These are phyloP conservation scores for Cladosporium sp. DNA, from an alignment of 2,329 filamentous ascomycete genomes.

Conservation along the genomic window DNA sequence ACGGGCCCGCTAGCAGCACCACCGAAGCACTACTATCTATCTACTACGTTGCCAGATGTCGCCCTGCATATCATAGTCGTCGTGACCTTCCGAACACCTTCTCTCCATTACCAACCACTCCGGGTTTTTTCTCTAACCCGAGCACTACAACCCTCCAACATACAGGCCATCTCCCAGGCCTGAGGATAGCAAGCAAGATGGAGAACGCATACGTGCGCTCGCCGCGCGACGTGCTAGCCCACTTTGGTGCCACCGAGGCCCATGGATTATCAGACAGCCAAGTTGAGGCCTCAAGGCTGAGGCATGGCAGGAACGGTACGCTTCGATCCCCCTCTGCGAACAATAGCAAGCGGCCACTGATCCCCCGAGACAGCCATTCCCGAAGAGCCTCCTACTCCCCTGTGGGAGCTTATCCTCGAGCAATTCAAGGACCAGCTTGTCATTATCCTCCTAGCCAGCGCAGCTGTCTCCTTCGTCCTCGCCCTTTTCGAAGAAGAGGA, in stretches of 20 bases:
- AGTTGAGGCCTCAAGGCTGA: constrained; percentile 33
- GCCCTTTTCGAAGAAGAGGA: constrained; percentile 91
- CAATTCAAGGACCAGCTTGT: constrained; percentile 99
- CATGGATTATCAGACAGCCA: constrained; percentile 35
- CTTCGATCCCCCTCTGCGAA: not conserved
- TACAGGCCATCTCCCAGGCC: constrained; percentile 6
- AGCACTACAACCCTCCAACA: not conserved
- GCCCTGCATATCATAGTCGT: not conserved
- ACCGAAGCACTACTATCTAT: not conserved
- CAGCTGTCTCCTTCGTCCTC: constrained; percentile 87
- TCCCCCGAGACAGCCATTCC: constrained; percentile 56
- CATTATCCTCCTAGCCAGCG: constrained; percentile 88
- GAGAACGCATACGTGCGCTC: constrained; percentile 39
- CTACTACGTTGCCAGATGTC: constrained; percentile 10
- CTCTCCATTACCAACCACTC: not conserved
- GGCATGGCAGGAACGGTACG: constrained; percentile 41
- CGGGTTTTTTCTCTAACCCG: not conserved
- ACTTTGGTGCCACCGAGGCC: constrained; percentile 39
- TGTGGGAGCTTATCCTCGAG: constrained; percentile 96
- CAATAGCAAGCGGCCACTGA: constrained; percentile 19
- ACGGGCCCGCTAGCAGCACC: not conserved
- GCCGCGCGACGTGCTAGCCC: constrained; percentile 37
- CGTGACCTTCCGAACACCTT: not conserved
- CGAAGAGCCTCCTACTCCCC: constrained; percentile 91
- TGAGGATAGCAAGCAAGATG: constrained; percentile 29